Percentiles rank a stretch among this genome's conserved stretches.
phyloP scores from a whole-genome alignment of 2,329 filamentous ascomycete species.

The Penicillium sp. region DNA sequence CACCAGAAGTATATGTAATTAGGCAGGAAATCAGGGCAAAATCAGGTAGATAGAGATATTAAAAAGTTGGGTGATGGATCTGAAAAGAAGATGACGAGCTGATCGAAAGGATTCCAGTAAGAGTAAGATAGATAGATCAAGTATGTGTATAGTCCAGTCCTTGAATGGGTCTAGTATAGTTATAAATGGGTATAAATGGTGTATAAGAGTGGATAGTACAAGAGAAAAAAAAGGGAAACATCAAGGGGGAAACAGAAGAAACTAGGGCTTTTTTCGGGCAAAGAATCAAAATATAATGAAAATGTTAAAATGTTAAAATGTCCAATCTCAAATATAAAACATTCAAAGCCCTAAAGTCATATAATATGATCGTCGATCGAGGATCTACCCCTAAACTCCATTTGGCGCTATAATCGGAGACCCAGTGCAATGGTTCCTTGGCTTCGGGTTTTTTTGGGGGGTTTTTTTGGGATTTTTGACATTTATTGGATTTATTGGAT shows the following conservation, averaged over 20 bases:
- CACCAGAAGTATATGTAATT: neutral
- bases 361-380: constrained; percentile 15
- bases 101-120: neutral
- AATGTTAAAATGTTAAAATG: neutral
- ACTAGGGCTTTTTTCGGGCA: constrained; percentile 7
- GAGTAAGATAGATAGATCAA: constrained; percentile 5
- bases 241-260: constrained; percentile 12
- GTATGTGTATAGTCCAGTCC: neutral
- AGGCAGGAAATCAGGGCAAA: constrained; percentile 6
- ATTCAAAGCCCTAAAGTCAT: neutral
- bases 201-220: neutral
- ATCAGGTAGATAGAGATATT: neutral
- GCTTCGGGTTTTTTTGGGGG: constrained; percentile 13
- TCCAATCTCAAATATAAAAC: constrained; percentile 5
- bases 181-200: constrained; percentile 3
- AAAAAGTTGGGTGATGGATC: neutral
- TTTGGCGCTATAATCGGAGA: constrained; percentile 25
- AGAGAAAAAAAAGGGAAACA: neutral
- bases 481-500: neutral
- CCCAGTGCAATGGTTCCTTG: constrained; percentile 24
- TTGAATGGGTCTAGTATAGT: neutral
- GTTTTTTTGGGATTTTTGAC: neutral
- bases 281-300: neutral
- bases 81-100: constrained; percentile 13
- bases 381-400: constrained; percentile 28